A percentile compares a stretch with the other conserved stretches of the same genome.
Evolutionary conservation across 2,329 filamentous ascomycete genomes (phyloP).

Genomic region (Trichoderma koningii): DNA sequence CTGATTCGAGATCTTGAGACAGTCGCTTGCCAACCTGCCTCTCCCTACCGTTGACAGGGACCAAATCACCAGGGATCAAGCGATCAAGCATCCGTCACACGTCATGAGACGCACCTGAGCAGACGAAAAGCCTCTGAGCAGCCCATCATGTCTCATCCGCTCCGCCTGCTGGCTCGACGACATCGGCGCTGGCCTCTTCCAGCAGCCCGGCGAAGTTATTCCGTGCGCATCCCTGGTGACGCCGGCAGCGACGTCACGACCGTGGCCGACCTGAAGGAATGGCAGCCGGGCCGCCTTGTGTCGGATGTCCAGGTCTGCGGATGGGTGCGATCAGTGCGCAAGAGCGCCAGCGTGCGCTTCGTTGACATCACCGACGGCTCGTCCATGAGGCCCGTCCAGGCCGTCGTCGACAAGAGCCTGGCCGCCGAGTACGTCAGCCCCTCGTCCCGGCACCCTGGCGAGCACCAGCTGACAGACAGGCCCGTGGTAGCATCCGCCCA

Average conservation of each 20-base stretch:
- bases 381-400: conserved; percentile 75
- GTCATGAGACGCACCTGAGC: conserved; percentile 22
- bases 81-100: not conserved
- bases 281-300: conserved; percentile 46
- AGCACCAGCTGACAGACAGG: conserved; percentile 25
- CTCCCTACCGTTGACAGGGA: conserved; percentile 3
- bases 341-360: conserved; percentile 83
- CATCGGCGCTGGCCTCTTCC: conserved; percentile 6
- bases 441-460: conserved; percentile 1
- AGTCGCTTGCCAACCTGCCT: conserved; percentile 1
- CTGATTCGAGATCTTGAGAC: conserved; percentile 5
- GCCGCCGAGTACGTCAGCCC: conserved; percentile 65
- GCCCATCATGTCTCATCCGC: conserved; percentile 21
- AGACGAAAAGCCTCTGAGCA: conserved; percentile 12
- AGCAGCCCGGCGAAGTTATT: conserved; percentile 36
- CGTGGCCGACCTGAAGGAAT: conserved; percentile 59
- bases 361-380: conserved; percentile 87
- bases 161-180: conserved; percentile 22
- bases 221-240: conserved; percentile 36
- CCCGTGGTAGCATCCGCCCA: conserved; percentile 66
- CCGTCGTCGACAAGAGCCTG: conserved; percentile 71
- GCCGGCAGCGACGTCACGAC: conserved; percentile 43
- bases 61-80: too few species aligned
- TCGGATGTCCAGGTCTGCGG: conserved; percentile 68
- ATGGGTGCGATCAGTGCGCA: conserved; percentile 80